Evolutionary conservation across 176 grass and related monocot species (phyloP).

Genomic region (Neostapfia colusana): DNA sequence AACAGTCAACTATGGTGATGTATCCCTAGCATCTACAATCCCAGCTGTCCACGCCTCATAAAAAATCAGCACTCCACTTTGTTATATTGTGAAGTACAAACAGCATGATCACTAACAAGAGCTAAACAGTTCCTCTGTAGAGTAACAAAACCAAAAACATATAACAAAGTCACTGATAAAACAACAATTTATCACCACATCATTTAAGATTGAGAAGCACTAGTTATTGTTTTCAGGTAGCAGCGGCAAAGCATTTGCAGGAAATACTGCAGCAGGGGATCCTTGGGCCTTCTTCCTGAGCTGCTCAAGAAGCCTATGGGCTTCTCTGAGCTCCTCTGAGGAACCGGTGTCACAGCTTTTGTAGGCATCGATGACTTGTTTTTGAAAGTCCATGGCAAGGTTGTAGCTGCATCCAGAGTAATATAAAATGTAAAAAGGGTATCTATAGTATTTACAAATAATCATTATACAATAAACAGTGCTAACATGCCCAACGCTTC

Average conservation of each 20-base stretch:
- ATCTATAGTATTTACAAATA: neutral
- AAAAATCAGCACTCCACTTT: neutral
- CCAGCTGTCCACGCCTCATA: neutral
- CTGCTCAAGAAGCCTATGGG: conserved; percentile 51
- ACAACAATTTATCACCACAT: conserved; percentile 15
- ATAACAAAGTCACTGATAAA: conserved; percentile 7
- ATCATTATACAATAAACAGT: neutral
- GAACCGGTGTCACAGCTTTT: conserved; percentile 36
- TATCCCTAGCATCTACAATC: neutral
- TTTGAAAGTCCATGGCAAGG: conserved; percentile 52
- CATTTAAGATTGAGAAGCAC: conserved; percentile 7
- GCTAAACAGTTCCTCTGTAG: neutral
- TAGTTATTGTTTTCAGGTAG: conserved; percentile 29
- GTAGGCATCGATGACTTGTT: conserved; percentile 53
- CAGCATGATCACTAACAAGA: neutral
- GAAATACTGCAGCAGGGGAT: conserved; percentile 51
- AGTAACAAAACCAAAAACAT: conserved; percentile 10
- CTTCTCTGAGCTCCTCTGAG: conserved; percentile 40
- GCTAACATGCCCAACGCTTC: neutral
- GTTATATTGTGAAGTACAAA: conserved; percentile 3
- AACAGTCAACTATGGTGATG: neutral
- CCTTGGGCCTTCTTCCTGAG: conserved; percentile 54
- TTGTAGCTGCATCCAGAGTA: conserved; percentile 49
- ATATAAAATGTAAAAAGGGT: conserved; percentile 11
- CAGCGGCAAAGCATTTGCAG: conserved; percentile 55